Base-by-base conservation (phyloP, 1,139 yeast genomes). In the Scheffersomyces lignicola region DNA sequence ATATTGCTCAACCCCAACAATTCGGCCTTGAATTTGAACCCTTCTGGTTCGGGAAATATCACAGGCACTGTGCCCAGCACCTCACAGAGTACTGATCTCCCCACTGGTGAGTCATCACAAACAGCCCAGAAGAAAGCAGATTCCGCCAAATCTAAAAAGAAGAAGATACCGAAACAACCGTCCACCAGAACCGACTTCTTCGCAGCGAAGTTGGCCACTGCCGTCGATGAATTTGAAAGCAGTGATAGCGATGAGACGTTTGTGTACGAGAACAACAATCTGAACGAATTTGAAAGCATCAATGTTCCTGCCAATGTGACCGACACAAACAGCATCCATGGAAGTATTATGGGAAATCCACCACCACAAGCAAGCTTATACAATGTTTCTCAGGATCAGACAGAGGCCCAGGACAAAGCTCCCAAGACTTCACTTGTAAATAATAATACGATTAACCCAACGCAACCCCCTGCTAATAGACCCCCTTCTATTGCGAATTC, bases 241-340 rank as follows among this genome's bases (percentile, higher is more conserved):
- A 82, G 90, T 27, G 97, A 88, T 55, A 80, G 90, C 28, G 96
- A 89, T 48, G 97, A 92, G 57, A 87, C 96, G 1, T 90, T 90
- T 69, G 96, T 90, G 9, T 90, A 90, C 56, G 97, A 89, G 49
- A 76, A 78, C 37, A 62, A 60, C 37, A 55, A 42, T 24, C 40
- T 24, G 10, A 42, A 41, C 40, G 45, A 38, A 15, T 39, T 33
- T 32, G 49, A 46, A 18, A 37, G 36, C 8, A 32, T 36, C 4
- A 41, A 33, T 24, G 40, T 34, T 33, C 34, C 37, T 24, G 31
- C 32, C 20, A 35, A 36, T 28, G 28, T 24, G 18, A 33, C 33
- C 22, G 44, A 45, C 26, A 43, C 34, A 23, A 41, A 41, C 11
- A 43, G 50, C 17, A 42, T 42, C 12, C 34, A 35, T 26, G 51